Evolutionary conservation across 805 yeast genomes (phyloP).

Genomic region (Yamadazyma takamatsuzukensis): DNA sequence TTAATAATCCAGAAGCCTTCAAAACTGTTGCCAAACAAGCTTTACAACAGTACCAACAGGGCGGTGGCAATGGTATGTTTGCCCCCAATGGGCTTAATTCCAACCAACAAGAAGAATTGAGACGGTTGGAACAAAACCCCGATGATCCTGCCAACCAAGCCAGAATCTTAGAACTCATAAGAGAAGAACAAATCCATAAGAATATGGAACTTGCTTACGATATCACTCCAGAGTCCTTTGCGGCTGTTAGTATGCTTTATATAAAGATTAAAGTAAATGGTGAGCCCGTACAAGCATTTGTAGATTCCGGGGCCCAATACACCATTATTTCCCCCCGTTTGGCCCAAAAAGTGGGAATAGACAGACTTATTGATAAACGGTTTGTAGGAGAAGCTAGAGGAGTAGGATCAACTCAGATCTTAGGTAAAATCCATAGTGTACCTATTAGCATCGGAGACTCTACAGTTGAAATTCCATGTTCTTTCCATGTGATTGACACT

Average conservation of each 20-base stretch:
- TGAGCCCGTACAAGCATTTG: conserved; percentile 80
- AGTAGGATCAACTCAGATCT: conserved; percentile 75
- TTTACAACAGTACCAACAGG: conserved; percentile 26
- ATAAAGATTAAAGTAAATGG: conserved; percentile 78
- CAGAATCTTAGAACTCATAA: conserved; percentile 61
- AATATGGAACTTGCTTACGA: conserved; percentile 79
- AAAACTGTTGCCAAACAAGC: conserved; percentile 33
- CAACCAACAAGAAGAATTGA: conserved; percentile 49
- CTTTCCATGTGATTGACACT: conserved; percentile 53
- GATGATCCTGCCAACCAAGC: conserved; percentile 68
- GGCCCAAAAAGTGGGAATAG: conserved; percentile 69
- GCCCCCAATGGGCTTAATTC: conserved; percentile 1
- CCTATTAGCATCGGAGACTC: conserved; percentile 72
- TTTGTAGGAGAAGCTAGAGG: conserved; percentile 84
- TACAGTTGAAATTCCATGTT: conserved; percentile 35
- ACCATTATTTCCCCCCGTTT: conserved; percentile 78
- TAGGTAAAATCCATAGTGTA: conserved; percentile 86
- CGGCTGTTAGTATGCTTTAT: conserved; percentile 78
- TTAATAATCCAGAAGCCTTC: conserved; percentile 50
- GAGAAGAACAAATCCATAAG: conserved; percentile 72
- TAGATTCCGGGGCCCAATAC: conserved; percentile 93
- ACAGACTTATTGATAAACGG: conserved; percentile 72
- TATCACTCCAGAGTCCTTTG: conserved; percentile 86
- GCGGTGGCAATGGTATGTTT: background rate
- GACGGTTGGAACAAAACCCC: conserved; percentile 56